Conservation (phyloP, 2,329 filamentous ascomycete genomes). For the Cryphonectria radicalis region DNA sequence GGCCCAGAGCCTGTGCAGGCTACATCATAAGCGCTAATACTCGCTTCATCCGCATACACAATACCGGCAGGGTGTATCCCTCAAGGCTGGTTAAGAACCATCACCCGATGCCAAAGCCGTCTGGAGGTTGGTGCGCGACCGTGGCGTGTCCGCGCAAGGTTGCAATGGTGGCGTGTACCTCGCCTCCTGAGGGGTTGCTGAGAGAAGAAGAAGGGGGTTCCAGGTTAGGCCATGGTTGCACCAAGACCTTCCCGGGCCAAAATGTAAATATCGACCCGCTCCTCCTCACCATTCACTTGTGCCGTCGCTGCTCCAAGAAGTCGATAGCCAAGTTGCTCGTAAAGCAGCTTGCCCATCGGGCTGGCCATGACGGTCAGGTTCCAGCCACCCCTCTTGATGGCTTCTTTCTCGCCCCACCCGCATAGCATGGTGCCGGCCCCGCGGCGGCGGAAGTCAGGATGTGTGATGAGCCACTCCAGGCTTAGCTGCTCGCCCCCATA, state of each 20-base stretch:
- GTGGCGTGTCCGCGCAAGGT: background rate
- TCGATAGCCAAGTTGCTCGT: background rate
- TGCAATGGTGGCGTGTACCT: background rate
- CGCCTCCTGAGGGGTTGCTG: background rate
- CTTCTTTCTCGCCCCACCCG: constrained; percentile 7
- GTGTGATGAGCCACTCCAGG: background rate
- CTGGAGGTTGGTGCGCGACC: background rate
- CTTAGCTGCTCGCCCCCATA: background rate
- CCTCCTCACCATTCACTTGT: background rate
- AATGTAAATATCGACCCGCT: background rate
- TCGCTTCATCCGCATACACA: background rate
- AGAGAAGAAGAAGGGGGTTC: background rate
- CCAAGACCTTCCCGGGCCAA: background rate
- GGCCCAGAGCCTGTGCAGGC: no score
- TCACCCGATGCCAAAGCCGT: no score
- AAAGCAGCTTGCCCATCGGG: constrained; percentile 2
- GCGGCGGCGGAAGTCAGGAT: constrained; percentile 4
- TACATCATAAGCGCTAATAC: background rate
- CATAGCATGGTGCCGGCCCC: constrained; percentile 2
- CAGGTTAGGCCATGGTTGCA: background rate
- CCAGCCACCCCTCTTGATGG: background rate
- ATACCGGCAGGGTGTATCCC: no score
- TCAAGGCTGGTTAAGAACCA: no score
- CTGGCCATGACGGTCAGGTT: background rate
- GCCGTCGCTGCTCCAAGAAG: background rate